Base-by-base conservation (phyloP, 495 filamentous ascomycete genomes). In the Durotheca rogersii region DNA sequence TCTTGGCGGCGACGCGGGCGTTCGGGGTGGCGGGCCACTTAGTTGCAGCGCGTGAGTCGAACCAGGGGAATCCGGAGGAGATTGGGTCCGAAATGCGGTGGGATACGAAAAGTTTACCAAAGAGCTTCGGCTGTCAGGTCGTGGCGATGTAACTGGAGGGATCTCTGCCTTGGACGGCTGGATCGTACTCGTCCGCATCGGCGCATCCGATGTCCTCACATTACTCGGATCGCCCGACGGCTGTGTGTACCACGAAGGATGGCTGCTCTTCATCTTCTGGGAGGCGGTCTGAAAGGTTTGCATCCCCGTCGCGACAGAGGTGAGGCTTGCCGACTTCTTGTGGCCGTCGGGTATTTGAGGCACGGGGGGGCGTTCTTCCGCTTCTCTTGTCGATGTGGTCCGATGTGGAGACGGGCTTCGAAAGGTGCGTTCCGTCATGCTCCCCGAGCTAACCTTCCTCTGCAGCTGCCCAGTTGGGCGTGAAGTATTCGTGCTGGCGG, bases 71-170 rank as follows among this genome's bases (percentile, higher is more conserved):
- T 51, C 37, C 0, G 56, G 40, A 41, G 78, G 70, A 57, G 77
- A 77, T 59, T 81, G 62, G 17, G 59, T 42, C 9, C 56, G 59
- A 7, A 57, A 62, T 11, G 10, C 35, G 15, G 50, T 83, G 2
- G 90, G 90, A 30, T 90, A 88, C 5, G 90, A 96, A 60, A 93
- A 94, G 67, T 96, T 95, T 56, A 92, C 74, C 2, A 87, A 90
- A 32, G 71, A 74, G 10, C 73, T 80, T 56, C 81, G 73, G 60
- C 82, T 88, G 12, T 69, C 73, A 7, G 86, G 75, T 45, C 82
- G 47, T 30, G 46, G 51, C 10, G 49, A 23, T 15, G 48, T 21
- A 35, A 34, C 21, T 29, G 41, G 6, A 5, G 21, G 25, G 21
- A 6, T 38, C 31, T 46, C 37, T 9, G 32, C 35, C 15, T 36